phyloP scores from a whole-genome alignment of 2,329 filamentous ascomycete genomes.

The Pseudogymnoascus sp. region DNA sequence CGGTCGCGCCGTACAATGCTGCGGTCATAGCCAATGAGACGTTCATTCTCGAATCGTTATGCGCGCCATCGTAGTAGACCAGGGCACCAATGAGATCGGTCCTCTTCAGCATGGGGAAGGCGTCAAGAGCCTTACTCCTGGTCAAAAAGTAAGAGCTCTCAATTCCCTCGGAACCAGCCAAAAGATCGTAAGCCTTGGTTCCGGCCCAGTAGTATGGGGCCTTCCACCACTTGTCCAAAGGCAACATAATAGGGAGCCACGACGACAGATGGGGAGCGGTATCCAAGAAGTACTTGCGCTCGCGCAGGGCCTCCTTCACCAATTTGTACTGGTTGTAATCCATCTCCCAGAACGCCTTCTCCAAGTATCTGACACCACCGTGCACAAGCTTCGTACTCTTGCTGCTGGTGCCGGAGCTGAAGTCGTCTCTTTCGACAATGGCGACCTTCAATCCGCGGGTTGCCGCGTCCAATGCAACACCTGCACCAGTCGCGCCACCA shows the following conservation, averaged over 20 bases:
- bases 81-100: constrained; percentile 67
- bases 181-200: constrained; percentile 71
- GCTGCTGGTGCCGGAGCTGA: constrained; percentile 60
- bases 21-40: constrained; percentile 77
- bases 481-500: constrained; percentile 58
- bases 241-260: constrained; percentile 66
- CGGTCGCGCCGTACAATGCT: constrained; percentile 69
- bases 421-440: constrained; percentile 60
- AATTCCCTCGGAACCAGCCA: constrained; percentile 75
- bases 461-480: constrained; percentile 60
- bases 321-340: constrained; percentile 62
- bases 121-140: constrained; percentile 71
- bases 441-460: constrained; percentile 61
- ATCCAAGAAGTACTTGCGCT: constrained; percentile 63
- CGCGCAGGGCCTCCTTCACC: constrained; percentile 60
- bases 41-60: constrained; percentile 89
- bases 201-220: constrained; percentile 66
- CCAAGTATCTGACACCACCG: constrained; percentile 62
- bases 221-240: constrained; percentile 64
- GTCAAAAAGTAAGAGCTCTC: constrained; percentile 81
- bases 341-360: constrained; percentile 64
- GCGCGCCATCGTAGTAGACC: constrained; percentile 81
- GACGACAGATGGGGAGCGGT: constrained; percentile 61
- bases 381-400: constrained; percentile 68
- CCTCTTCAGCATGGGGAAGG: constrained; percentile 76